Percentiles rank a stretch among this genome's conserved stretches.
These are phyloP conservation scores for Suillus bovinus DNA, from an alignment of 768 basidiomycete species.

Conservation along the genomic window DNA sequence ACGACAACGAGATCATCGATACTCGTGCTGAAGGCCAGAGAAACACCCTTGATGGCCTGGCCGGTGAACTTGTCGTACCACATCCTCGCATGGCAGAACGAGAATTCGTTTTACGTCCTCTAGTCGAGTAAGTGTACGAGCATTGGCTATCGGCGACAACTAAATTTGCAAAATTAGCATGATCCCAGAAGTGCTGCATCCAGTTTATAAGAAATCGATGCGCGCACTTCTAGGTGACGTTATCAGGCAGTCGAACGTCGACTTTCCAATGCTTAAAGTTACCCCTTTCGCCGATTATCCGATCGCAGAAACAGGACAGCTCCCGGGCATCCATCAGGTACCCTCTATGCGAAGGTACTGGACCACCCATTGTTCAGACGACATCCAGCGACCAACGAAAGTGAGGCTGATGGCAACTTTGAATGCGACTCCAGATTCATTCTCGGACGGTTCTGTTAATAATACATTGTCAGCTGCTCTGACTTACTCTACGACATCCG, in stretches of 20 bases:
- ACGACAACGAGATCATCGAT: slow-evolving; percentile 61
- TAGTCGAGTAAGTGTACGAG: slow-evolving; percentile 70
- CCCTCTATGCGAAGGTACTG: slow-evolving; percentile 27
- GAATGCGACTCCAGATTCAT: slow-evolving; percentile 94
- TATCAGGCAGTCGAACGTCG: slow-evolving; percentile 28
- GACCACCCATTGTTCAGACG: slow-evolving; percentile 23
- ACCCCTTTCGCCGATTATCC: slow-evolving; percentile 69
- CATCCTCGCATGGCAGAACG: slow-evolving; percentile 81
- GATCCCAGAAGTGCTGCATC: slow-evolving; percentile 74
- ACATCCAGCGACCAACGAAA: slow-evolving; percentile 27
- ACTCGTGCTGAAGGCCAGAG: slow-evolving; percentile 46
- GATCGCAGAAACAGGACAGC: slow-evolving; percentile 17
- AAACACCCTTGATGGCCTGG: slow-evolving; percentile 48
- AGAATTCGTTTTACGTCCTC: slow-evolving; percentile 89
- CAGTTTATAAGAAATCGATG: slow-evolving; percentile 50
- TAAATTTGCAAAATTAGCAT: slow-evolving; percentile 51
- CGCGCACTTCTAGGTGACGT: slow-evolving; percentile 46
- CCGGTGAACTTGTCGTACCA: slow-evolving; percentile 77
- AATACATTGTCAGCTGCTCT: slow-evolving; percentile 55
- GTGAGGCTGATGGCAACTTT: slow-evolving; percentile 90
- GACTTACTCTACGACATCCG: slow-evolving; percentile 48
- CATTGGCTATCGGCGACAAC: neutral
- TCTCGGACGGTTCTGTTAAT: slow-evolving; percentile 81
- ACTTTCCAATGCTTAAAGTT: slow-evolving; percentile 66
- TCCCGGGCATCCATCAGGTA: slow-evolving; percentile 11